Evolutionary conservation across 1,139 yeast species (phyloP), one percentile per base, ranked within the genome.

Genomic region (Nakaseomyces delphensis): DNA sequence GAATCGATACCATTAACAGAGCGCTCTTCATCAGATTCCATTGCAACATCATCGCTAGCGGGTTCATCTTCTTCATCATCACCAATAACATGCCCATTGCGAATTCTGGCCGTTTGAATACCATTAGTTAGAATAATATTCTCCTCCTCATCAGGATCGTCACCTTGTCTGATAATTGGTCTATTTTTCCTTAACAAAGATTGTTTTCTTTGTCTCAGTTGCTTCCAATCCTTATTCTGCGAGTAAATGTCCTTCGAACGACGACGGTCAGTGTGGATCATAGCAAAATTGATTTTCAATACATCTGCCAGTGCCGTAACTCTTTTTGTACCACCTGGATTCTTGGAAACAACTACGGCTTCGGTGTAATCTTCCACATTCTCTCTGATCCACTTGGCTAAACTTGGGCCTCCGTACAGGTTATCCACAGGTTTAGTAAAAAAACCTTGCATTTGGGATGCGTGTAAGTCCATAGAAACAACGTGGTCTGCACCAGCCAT

Each of bases 401-500:
- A 74, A 37, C 96, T 86, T 39, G 98, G 98, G 3, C 95, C 96
- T 21, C 96, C 97, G 59, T 85, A 87, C 49, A 91, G 69, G 63
- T 91, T 91, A 64, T 91, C 99, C 23, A 91, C 97, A 0, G 99
- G 98, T 58, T 87, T 87, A 35, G 95, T 78, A 69, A 91, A 91
- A 61, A 93, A 91, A 11, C 99, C 99, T 69, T 91, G 99, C 97
- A 91, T 93, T 66, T 91, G 99, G 32, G 95, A 81, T 21, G 98
- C 98, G 62, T 93, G 98, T 54, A 91, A 71, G 63, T 91, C 99
- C 97, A 91, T 89, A 5, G 96, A 85, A 33, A 91, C 93, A 49
- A 91, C 94, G 67, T 91, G 99, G 66, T 93, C 98, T 18, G 97
- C 98, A 50, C 99, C 99, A 1, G 99, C 97, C 94, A 91, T 91